phyloP scores from a whole-genome alignment of 129 eudicot species.

The Pseudognaphalium luteoalbum region DNA sequence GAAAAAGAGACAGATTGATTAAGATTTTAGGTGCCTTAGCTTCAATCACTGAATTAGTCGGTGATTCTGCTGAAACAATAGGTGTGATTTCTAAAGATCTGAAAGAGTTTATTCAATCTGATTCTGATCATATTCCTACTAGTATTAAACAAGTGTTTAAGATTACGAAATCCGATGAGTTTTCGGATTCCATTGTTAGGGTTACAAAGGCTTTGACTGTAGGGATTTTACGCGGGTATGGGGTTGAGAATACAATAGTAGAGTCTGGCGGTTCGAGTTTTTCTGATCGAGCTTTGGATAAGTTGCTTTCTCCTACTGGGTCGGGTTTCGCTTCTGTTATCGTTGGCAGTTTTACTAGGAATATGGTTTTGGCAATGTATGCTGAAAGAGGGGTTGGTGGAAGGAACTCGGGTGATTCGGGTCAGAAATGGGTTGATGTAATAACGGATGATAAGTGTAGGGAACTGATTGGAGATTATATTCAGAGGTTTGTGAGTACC shows the following conservation, averaged over 20 bases:
- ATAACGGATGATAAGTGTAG: constrained; percentile 46
- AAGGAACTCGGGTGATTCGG: constrained; percentile 11
- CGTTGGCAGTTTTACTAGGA: constrained; percentile 75
- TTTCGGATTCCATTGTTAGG: constrained; percentile 48
- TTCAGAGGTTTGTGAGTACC: constrained; percentile 69
- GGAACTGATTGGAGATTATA: constrained; percentile 58
- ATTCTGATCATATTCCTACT: constrained; percentile 77
- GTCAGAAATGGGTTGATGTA: constrained; percentile 53
- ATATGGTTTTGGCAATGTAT: constrained; percentile 61
- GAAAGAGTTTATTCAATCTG: constrained; percentile 65
- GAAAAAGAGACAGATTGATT: constrained; percentile 45
- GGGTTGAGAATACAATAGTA: constrained; percentile 25
- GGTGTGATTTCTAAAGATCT: constrained; percentile 72
- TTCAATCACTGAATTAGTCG: constrained; percentile 54
- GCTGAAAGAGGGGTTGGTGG: constrained; percentile 21
- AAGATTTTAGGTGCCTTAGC: constrained; percentile 54
- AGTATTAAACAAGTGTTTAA: constrained; percentile 75
- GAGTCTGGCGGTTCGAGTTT: constrained; percentile 36
- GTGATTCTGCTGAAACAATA: constrained; percentile 72
- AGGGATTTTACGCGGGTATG: constrained; percentile 58
- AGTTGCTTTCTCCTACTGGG: constrained; percentile 65
- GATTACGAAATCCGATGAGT: constrained; percentile 62
- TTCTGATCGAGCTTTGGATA: constrained; percentile 61
- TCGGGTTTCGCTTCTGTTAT: constrained; percentile 78
- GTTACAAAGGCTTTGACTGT: constrained; percentile 55